These are phyloP conservation scores for Zasmidium citrigriseum DNA, from an alignment of 2,329 filamentous ascomycete genomes.

Conservation along the genomic window DNA sequence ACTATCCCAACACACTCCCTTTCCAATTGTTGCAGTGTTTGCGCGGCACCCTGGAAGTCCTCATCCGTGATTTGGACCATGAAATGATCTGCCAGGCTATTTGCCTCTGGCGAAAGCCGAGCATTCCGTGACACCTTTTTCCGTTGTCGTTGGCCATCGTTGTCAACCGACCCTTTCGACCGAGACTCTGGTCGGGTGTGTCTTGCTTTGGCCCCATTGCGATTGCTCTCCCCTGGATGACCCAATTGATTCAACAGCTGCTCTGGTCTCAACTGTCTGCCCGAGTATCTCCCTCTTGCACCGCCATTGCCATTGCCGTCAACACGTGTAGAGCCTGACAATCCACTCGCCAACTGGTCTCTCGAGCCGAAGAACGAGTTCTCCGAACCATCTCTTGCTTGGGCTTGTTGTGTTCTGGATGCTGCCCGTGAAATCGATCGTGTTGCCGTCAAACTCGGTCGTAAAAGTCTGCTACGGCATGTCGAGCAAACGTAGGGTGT, in stretches of 20 bases:
- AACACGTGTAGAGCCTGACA: no score
- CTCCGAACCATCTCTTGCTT: background rate
- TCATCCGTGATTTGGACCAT: background rate
- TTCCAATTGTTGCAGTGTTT: constrained; percentile 12
- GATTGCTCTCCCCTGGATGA: background rate
- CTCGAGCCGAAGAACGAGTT: no score
- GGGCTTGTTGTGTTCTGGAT: background rate
- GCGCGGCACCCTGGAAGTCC: constrained; percentile 7
- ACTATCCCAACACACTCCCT: background rate
- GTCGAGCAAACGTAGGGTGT: constrained; percentile 5
- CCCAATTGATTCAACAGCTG: constrained; percentile 22
- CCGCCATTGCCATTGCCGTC: background rate
- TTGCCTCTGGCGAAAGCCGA: background rate
- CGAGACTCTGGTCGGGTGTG: background rate
- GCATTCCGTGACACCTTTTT: background rate
- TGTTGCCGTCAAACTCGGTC: background rate
- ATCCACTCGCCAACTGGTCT: no score
- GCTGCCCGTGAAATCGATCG: background rate
- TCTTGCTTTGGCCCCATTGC: background rate
- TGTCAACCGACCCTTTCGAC: background rate
- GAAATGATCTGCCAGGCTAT: background rate
- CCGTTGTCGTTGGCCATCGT: no score
- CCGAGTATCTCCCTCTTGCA: constrained; percentile 23
- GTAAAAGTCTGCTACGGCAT: constrained; percentile 1
- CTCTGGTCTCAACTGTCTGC: constrained; percentile 22